Conservation (phyloP, 1,284 basidiomycete genomes). For the Apiotrichum sp. region DNA sequence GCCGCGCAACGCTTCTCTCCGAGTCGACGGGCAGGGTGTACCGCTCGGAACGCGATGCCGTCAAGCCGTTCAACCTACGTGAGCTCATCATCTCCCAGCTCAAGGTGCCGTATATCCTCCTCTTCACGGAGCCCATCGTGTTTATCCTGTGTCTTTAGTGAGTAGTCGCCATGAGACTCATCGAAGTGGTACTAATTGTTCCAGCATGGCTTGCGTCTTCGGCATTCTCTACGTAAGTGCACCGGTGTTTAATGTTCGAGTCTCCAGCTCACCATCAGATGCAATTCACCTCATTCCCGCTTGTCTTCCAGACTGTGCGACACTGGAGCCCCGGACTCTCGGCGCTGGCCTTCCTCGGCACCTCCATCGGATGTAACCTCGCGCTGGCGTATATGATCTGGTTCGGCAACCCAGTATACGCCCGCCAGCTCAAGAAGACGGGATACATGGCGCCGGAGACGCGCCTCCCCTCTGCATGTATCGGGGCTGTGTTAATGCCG, state of each 20-base stretch:
- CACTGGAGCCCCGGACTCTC: constrained; percentile 48
- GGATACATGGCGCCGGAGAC: constrained; percentile 44
- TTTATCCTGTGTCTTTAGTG: constrained; percentile 46
- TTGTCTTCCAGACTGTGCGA: constrained; percentile 34
- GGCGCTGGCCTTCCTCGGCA: constrained; percentile 59
- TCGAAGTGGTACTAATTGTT: too few relatives aligned
- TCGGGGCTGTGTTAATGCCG: constrained; percentile 56
- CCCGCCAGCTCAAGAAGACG: constrained; percentile 11
- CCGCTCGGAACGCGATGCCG: constrained; percentile 44
- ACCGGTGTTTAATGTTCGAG: not conserved
- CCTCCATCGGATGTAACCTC: constrained; percentile 56
- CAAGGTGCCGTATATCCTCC: constrained; percentile 43
- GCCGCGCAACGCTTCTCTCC: constrained; percentile 36
- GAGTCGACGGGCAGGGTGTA: constrained; percentile 43
- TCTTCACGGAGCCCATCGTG: constrained; percentile 47
- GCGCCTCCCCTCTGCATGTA: constrained; percentile 56
- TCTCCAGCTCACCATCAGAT: constrained; percentile 11
- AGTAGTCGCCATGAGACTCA: not conserved
- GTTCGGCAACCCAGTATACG: constrained; percentile 23
- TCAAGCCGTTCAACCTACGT: constrained; percentile 30
- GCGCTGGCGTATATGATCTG: constrained; percentile 55
- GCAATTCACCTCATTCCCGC: constrained; percentile 43
- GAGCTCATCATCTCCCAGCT: constrained; percentile 40
- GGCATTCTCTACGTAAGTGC: constrained; percentile 31
- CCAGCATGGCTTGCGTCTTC: constrained; percentile 43